Evolutionary conservation across 495 filamentous ascomycete genomes (phyloP).

Genomic region (Schizothecium vesticola): DNA sequence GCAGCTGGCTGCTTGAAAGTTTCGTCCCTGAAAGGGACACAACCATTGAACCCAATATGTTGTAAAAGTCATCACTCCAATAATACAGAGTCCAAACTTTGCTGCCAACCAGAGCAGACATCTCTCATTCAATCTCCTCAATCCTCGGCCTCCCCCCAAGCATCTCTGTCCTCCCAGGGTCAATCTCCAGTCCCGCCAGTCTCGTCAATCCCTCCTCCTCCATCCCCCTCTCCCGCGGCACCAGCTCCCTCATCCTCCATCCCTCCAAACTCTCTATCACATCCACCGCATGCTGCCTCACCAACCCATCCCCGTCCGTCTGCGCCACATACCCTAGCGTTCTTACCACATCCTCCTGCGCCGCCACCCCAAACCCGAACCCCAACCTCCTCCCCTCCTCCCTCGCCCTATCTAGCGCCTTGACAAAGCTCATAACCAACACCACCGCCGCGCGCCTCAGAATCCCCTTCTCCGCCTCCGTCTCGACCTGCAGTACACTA

Average conservation of each 20-base stretch:
- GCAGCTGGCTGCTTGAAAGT: too few relatives aligned
- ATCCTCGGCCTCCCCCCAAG: slow-evolving; percentile 31
- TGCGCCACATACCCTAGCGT: slow-evolving; percentile 60
- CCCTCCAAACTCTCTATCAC: slow-evolving; percentile 68
- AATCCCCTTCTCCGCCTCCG: slow-evolving; percentile 58
- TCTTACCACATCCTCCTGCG: slow-evolving; percentile 56
- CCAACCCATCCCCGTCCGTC: slow-evolving; percentile 67
- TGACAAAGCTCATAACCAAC: slow-evolving; percentile 61
- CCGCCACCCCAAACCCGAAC: slow-evolving; percentile 58
- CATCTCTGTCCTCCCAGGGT: slow-evolving; percentile 17
- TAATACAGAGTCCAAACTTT: not conserved
- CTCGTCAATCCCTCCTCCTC: slow-evolving; percentile 21
- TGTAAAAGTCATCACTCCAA: not conserved
- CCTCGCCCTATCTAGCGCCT: slow-evolving; percentile 55
- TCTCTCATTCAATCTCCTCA: slow-evolving; percentile 40
- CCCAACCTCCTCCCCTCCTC: slow-evolving; percentile 48
- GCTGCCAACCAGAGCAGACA: not conserved
- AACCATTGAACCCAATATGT: not conserved
- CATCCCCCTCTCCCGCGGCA: slow-evolving; percentile 24
- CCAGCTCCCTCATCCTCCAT: slow-evolving; percentile 54
- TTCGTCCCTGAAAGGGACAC: not conserved
- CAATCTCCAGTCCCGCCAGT: slow-evolving; percentile 42
- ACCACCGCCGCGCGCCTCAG: slow-evolving; percentile 67
- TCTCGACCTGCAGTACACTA: slow-evolving; percentile 60
- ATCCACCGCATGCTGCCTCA: slow-evolving; percentile 63